phyloP scores from a whole-genome alignment of 2,329 filamentous ascomycete genomes.

The Epichloe hybrida region DNA sequence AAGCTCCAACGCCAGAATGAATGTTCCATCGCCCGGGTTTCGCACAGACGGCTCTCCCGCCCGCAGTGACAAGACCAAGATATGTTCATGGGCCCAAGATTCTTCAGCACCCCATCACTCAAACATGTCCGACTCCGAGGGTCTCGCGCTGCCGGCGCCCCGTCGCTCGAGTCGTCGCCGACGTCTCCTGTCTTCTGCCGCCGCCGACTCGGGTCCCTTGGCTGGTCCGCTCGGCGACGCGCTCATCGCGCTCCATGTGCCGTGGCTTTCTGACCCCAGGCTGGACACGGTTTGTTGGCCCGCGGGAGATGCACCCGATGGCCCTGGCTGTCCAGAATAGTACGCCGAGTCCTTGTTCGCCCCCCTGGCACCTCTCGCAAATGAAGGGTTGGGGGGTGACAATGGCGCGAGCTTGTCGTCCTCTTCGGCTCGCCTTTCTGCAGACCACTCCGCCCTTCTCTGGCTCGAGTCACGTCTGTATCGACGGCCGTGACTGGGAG shows the following conservation, averaged over 20 bases:
- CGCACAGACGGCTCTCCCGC: background rate
- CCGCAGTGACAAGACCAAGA: background rate
- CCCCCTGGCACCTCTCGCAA: slow-evolving; percentile 34
- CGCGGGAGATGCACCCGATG: slow-evolving; percentile 27
- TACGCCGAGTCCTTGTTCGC: slow-evolving; percentile 50
- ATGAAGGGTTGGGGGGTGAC: slow-evolving; percentile 42
- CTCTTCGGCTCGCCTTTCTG: slow-evolving; percentile 30
- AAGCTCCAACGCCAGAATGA: no score
- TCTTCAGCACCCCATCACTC: slow-evolving; percentile 12
- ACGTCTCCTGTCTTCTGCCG: slow-evolving; percentile 39
- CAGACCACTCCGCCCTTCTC: slow-evolving; percentile 30
- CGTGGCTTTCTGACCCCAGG: slow-evolving; percentile 35
- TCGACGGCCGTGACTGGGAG: slow-evolving; percentile 28
- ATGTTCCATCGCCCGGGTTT: background rate
- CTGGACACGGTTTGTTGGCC: slow-evolving; percentile 32
- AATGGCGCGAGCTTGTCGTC: slow-evolving; percentile 28
- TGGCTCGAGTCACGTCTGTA: slow-evolving; percentile 42
- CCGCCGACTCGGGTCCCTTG: slow-evolving; percentile 18
- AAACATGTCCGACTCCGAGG: slow-evolving; percentile 24
- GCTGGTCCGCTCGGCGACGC: slow-evolving; percentile 29
- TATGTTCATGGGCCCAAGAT: background rate
- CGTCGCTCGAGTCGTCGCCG: slow-evolving; percentile 42
- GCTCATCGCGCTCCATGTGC: slow-evolving; percentile 41
- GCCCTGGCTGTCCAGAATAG: slow-evolving; percentile 39
- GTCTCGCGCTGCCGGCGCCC: slow-evolving; percentile 24